Base-by-base conservation (phyloP, 805 yeast genomes). In the Starmera amethionina region DNA sequence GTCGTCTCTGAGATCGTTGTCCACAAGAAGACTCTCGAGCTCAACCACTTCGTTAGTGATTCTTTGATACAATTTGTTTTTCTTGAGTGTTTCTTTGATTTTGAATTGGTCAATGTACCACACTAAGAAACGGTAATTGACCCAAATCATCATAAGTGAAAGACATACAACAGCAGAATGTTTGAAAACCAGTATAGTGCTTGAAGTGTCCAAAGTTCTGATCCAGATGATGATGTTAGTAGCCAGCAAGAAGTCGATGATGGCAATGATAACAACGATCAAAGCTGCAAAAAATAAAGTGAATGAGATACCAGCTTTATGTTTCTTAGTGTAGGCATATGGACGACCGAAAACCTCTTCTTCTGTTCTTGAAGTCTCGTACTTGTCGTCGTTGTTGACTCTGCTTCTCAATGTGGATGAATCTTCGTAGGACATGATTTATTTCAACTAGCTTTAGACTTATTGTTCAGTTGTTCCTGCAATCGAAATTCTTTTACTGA, bases 191-290 rank as follows among this genome's bases (percentile, higher is more conserved):
- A 50, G 54, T 19, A 34, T 18, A 2, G 37, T 46, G 4, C 46
- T 45, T 7, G 46, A 50, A 14, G 50, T 47, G 14, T 54, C 51
- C 31, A 62, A 45, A 5, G 67, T 62, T 44, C 67, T 56, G 27
- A 55, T 46, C 30, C 62, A 59, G 35, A 64, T 55, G 33, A 62
- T 52, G 34, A 60, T 54, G 38, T 60, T 53, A 7, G 62, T 61
- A 11, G 63, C 64, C 14, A 63, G 46, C 4, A 62, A 42, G 45
- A 64, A 60, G 31, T 59, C 58, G 9, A 55, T 11, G 7, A 48
- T 45, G 15, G 56, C 52, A n/a, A 59, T 40, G 5, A 59, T 9
- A 3, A 57, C 59, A 8, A 57, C 36, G 13, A 54, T 31, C 8
- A 50, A 14, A 14, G 59, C 58, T 8, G 61, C 58, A 8, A 50